phyloP scores from a whole-genome alignment of 2,329 filamentous ascomycete genomes.

The Calcarisporium arbuscula region DNA sequence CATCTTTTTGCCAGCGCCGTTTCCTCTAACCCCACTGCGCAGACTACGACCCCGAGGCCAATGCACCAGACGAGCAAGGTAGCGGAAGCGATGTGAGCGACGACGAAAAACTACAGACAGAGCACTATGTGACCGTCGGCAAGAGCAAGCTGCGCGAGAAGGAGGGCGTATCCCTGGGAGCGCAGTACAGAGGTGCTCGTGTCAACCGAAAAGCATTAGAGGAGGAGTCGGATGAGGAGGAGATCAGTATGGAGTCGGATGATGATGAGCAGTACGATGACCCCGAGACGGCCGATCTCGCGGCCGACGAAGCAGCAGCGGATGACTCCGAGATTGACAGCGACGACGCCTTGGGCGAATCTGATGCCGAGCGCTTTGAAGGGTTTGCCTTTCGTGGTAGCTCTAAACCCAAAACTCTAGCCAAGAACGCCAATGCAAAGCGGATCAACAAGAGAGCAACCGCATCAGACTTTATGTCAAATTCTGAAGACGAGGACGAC shows the following conservation, averaged over 20 bases:
- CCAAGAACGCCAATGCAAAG: conserved; percentile 25
- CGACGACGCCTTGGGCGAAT: conserved; percentile 69
- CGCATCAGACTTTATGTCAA: conserved; percentile 53
- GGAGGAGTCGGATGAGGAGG: conserved; percentile 44
- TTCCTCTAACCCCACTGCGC: background rate
- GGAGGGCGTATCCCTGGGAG: conserved; percentile 62
- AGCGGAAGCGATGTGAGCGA: conserved; percentile 44
- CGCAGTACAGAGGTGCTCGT: conserved; percentile 71
- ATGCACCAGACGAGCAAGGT: conserved; percentile 47
- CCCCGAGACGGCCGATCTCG: conserved; percentile 48
- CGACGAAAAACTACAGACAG: conserved; percentile 59
- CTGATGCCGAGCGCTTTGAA: conserved; percentile 77
- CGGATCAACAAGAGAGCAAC: conserved; percentile 42
- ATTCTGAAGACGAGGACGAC: conserved; percentile 33
- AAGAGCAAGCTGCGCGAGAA: conserved; percentile 80
- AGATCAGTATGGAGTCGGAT: conserved; percentile 32
- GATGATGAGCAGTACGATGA: conserved; percentile 50
- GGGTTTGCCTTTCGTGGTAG: conserved; percentile 61
- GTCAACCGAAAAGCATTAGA: conserved; percentile 65
- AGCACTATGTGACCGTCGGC: conserved; percentile 78
- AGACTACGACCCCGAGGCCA: conserved; percentile 80
- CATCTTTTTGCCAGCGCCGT: background rate
- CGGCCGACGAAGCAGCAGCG: conserved; percentile 41
- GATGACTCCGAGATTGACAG: conserved; percentile 58
- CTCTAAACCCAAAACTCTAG: conserved; percentile 37